A percentile compares a stretch with the other conserved stretches of the same genome.
Conservation (phyloP, 2,329 filamentous ascomycete genomes). For the Botrytis paeoniae region DNA sequence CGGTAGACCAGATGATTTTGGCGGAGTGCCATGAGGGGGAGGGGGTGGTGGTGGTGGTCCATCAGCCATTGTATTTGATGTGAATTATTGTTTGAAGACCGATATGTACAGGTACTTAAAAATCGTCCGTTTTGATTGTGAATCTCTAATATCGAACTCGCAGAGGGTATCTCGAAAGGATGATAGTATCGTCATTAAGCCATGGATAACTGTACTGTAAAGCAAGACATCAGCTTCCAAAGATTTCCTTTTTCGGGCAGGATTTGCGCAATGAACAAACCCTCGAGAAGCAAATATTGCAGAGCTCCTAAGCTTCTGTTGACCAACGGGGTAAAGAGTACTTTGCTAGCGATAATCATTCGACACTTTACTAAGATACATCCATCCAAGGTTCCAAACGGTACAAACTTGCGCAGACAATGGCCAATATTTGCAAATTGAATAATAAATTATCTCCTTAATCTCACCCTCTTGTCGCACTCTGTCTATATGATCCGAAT, state of each 20-base stretch:
- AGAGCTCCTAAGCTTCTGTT: background rate
- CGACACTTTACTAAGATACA: constrained; percentile 9
- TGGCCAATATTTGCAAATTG: background rate
- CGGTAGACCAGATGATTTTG: constrained; percentile 70
- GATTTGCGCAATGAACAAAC: background rate
- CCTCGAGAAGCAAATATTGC: constrained; percentile 6
- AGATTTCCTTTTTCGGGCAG: background rate
- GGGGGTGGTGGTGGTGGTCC: constrained; percentile 65
- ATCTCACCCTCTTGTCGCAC: background rate
- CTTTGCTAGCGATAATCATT: constrained; percentile 7
- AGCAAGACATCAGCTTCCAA: constrained; percentile 6
- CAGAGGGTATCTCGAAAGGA: constrained; percentile 6
- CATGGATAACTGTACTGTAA: background rate
- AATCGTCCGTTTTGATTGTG: background rate
- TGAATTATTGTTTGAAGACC: background rate
- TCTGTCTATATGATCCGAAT: background rate
- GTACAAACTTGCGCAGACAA: background rate
- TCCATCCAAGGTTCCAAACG: background rate
- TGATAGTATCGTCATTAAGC: background rate
- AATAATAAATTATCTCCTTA: background rate
- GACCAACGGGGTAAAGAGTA: background rate
- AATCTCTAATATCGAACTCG: background rate
- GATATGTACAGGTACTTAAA: constrained; percentile 9
- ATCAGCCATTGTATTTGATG: constrained; percentile 17
- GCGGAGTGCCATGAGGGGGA: constrained; percentile 79